phyloP scores from a whole-genome alignment of 495 filamentous ascomycete species.

The Darksidea phi region DNA sequence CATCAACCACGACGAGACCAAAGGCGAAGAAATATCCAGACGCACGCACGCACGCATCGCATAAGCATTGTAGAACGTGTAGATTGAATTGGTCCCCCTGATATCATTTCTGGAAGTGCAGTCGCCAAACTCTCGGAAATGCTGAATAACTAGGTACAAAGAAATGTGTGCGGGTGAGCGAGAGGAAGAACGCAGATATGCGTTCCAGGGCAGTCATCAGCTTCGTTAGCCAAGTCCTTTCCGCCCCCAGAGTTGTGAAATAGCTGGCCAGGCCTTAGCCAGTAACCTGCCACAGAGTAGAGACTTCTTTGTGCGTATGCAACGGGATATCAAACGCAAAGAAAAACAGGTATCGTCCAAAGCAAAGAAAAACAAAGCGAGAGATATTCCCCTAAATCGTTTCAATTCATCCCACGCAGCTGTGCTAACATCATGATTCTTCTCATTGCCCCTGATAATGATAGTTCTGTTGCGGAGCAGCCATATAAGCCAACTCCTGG shows the following conservation, averaged over 20 bases:
- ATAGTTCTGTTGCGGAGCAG: constrained; percentile 25
- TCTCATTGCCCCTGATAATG: constrained; percentile 31
- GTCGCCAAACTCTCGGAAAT: constrained; percentile 12
- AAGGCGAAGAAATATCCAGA: too few relatives aligned
- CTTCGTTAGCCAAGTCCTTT: not conserved
- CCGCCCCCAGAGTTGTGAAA: not conserved
- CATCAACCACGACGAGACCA: too few relatives aligned
- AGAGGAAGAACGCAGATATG: constrained; percentile 3
- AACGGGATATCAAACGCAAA: too few relatives aligned
- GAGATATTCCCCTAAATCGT: not conserved
- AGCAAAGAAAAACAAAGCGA: constrained; percentile 3
- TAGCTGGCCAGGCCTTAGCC: not conserved
- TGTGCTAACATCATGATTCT: constrained; percentile 2
- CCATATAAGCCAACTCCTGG: constrained; percentile 32
- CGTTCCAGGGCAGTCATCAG: constrained; percentile 10
- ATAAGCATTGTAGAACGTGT: too few relatives aligned
- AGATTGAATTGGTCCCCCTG: too few relatives aligned
- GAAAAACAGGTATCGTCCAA: too few relatives aligned
- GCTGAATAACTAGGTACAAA: not conserved
- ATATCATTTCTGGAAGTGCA: not conserved
- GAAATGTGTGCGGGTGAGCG: not conserved
- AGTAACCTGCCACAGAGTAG: not conserved
- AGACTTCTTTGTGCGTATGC: not conserved
- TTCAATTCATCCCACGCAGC: constrained; percentile 1
- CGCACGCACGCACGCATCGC: too few relatives aligned